These are phyloP conservation scores for Lenwebbia sp. DNA, from an alignment of 345 rosid species.

Conservation along the genomic window DNA sequence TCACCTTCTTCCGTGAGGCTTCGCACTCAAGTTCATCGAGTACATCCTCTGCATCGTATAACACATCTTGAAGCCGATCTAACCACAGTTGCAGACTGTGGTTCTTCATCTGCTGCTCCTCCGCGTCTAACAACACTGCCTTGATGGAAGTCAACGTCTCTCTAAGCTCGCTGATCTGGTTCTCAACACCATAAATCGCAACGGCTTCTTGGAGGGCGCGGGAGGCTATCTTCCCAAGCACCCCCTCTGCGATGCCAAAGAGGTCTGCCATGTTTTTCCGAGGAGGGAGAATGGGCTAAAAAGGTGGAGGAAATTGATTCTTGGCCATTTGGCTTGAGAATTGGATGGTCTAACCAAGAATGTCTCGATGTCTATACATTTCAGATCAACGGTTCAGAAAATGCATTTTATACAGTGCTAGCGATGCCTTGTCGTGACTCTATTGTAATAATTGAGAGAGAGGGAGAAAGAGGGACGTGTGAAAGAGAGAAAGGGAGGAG, in stretches of 20 bases:
- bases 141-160: neutral
- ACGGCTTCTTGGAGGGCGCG: neutral
- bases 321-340: neutral
- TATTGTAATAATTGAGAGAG: too few species aligned
- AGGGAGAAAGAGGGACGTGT: too few species aligned
- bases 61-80: neutral
- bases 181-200: rapidly evolving
- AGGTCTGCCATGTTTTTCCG: neutral
- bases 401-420: neutral
- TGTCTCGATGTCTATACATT: neutral
- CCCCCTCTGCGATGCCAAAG: neutral
- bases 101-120: neutral
- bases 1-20: neutral
- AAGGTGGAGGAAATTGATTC: neutral
- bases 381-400: neutral
- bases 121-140: neutral
- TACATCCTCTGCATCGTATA: neutral
- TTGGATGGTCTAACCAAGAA: neutral
- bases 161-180: neutral
- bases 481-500: too few species aligned
- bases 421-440: too few species aligned
- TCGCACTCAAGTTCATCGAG: neutral
- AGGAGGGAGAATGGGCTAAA: neutral
- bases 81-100: neutral
- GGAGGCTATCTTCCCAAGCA: neutral